Base-by-base conservation (phyloP, 2,329 filamentous ascomycete genomes). In the Pseudogymnoascus sp. region DNA sequence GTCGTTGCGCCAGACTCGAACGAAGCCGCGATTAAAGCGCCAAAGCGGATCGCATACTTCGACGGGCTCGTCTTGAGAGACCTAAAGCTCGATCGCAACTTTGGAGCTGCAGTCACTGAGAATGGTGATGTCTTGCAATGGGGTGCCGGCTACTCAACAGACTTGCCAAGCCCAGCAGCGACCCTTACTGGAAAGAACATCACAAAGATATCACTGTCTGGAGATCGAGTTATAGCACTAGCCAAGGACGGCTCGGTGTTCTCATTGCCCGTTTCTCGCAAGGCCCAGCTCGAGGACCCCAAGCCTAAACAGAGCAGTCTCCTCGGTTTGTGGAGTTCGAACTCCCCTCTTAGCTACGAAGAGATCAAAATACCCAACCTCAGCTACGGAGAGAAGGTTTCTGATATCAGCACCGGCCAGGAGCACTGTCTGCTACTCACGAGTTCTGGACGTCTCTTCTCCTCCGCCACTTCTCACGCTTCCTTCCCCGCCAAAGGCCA, bases 91-190 rank as follows among this genome's bases (percentile, higher is more conserved):
- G 90, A 91, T 62, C 81, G 84, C 60, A 83, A 84, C 39, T 92
- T 95, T 71, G 94, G 90, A 7, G 93, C 86, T 3, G 94, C 94
- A 8, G 87, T 97, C 39, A 88, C 87, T 4, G 92, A 97, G 71
- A 86, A 87, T 64, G 94, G 94, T 3, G 89, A 97, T 71, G 74
- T 99, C 47, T 79, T 97, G 11, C 92, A 97, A 75, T 99, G 94
- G 94, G 94, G 94, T 1, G 80, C 80, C 3, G 90, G 81, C 3
- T 97, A 88, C 71, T 88, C 87, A 6, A 79, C 82, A 61, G 79
- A 83, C 4, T 77, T 83, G 30, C 82, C 78, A 8, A 76, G 79
- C 30, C 94, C 93, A 0, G 80, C 80, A 1, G 77, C 80, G 57
- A 97, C 93, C 0, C 75, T 99, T 60, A 85, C 76, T 63, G 93